Evolutionary conservation across 495 filamentous ascomycete species (phyloP).

Genomic region (Durotheca rogersii): DNA sequence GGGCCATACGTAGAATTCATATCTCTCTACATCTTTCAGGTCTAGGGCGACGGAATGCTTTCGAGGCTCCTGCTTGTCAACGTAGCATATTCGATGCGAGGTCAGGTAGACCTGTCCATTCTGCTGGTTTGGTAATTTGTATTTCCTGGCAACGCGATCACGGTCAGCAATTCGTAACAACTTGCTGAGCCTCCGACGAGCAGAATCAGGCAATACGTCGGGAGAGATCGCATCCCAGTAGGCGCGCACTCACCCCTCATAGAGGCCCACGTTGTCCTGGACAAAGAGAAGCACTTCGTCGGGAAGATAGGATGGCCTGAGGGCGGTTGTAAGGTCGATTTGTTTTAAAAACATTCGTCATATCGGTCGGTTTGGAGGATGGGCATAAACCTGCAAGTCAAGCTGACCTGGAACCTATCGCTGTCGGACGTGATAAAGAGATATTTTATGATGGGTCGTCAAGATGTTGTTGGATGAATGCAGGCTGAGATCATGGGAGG

Average conservation of each 20-base stretch:
- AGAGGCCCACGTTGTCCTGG: conserved; percentile 93
- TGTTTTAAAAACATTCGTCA: conserved; percentile 94
- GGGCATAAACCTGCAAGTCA: not conserved
- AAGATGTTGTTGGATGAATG: not conserved
- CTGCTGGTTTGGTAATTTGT: conserved; percentile 90
- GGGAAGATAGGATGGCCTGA: conserved; percentile 84
- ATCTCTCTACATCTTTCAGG: conserved; percentile 85
- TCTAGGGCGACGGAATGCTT: conserved; percentile 83
- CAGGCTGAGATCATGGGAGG: conserved; percentile 2
- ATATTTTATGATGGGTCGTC: not conserved
- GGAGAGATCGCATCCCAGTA: conserved; percentile 3
- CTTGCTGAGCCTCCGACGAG: not conserved
- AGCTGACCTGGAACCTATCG: not conserved
- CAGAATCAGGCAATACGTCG: not conserved
- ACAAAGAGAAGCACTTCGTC: conserved; percentile 93
- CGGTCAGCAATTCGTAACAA: conserved; percentile 18
- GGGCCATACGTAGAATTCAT: conserved; percentile 77
- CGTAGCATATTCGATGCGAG: conserved; percentile 91
- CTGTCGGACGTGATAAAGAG: not conserved
- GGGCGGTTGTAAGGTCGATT: conserved; percentile 90
- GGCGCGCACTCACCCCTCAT: conserved; percentile 76
- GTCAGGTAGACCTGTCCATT: conserved; percentile 96
- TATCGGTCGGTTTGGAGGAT: conserved; percentile 32
- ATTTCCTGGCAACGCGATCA: conserved; percentile 63
- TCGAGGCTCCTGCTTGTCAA: conserved; percentile 84